Conservation (phyloP, 495 filamentous ascomycete species). For the Elaphomyces granulatus region DNA sequence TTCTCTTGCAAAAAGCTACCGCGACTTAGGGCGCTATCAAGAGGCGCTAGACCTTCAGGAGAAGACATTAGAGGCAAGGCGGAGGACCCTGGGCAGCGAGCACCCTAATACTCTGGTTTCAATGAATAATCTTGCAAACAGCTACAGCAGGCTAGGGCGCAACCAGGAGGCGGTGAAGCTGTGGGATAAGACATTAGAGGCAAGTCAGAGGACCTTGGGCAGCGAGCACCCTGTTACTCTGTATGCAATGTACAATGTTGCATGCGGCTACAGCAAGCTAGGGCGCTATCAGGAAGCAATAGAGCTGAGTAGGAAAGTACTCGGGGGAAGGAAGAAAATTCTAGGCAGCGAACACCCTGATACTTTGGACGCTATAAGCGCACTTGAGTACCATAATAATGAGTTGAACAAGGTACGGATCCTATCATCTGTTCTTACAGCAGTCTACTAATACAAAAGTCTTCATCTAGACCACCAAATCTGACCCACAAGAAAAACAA, state of each 20-base stretch:
- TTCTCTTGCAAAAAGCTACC: conserved; percentile 6
- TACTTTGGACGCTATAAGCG: no score
- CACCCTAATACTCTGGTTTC: not conserved
- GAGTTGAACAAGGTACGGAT: no score
- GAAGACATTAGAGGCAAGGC: conserved; percentile 10
- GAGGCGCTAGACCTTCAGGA: conserved; percentile 1
- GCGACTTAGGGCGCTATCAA: not conserved
- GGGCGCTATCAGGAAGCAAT: not conserved
- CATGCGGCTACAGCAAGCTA: no score
- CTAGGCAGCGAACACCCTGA: not conserved
- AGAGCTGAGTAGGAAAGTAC: not conserved
- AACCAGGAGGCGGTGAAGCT: conserved; percentile 5
- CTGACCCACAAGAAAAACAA: no score
- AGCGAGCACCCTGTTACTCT: not conserved
- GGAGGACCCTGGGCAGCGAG: conserved; percentile 16
- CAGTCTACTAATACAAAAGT: no score
- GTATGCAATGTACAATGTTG: not conserved
- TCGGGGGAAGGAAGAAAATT: not conserved
- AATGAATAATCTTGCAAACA: conserved; percentile 2
- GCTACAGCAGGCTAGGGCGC: conserved; percentile 1
- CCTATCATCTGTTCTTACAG: no score
- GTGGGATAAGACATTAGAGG: not conserved
- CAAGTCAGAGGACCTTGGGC: not conserved
- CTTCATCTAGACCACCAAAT: no score
- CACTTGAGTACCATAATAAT: no score